Base-by-base conservation (phyloP, 2,329 filamentous ascomycete genomes). In the Aspergillus pseudotamarii region DNA sequence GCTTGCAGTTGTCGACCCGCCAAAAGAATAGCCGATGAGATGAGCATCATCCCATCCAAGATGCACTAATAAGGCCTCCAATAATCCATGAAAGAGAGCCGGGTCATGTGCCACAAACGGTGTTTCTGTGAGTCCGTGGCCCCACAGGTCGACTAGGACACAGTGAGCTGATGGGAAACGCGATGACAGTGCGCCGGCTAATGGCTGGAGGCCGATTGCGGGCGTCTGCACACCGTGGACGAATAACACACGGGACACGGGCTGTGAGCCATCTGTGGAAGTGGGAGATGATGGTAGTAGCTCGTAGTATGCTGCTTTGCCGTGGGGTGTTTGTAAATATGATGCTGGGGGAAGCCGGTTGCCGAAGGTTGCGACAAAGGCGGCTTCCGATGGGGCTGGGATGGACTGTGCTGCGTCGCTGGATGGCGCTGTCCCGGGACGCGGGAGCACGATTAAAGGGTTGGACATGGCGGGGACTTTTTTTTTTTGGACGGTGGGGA, bases 171-270 rank as follows among this genome's bases (percentile, higher is more conserved):
- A 30, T 0, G 82, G 78, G 53, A 78, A 80, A 0, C 65, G 66
- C 0, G 70, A 41, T 1, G 75, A 72, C 1, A 86, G 73, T 0
- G 69, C 65, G 6, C 65, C 71, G 0, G 78, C 75, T 1, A 86
- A 74, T 0, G 83, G 82, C 0, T 78, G 70, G 58, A 86, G 69
- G 26, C 83, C 83, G 4, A 86, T 69, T 2, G 83, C 81, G 8
- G 82, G 80, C 0, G 84, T 86, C 59, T 84, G 80, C 0, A 85
- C 78, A 28, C 84, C 84, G 62, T 86, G 84, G 0, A 86, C 68
- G 36, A 86, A 70, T 0, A 86, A 72, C 0, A 84, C 76, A 6
- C 74, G 76, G 1, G 59, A 38, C 9, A 68, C 54, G 8, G 58
- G 41, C 9, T 26, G 46, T 6, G 57, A 16, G 4, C 8, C 12